A percentile compares a stretch with the other conserved stretches of the same genome.
phyloP scores from a whole-genome alignment of 306 rosid species.

The Crataegus laevigata region DNA sequence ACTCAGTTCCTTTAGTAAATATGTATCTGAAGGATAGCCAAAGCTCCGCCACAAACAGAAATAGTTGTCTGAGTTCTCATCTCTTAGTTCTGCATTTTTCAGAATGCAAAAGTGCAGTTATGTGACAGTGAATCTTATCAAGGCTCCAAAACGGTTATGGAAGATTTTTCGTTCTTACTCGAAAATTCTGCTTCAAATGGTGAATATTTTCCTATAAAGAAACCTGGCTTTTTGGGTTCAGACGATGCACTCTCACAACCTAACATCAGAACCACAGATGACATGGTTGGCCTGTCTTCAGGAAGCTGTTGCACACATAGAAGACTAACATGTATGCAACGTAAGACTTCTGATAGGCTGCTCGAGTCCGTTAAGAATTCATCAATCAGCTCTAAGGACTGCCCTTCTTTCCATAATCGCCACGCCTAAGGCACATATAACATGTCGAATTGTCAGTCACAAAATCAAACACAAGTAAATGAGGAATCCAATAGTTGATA shows the following conservation, averaged over 20 bases:
- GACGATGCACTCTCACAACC: conserved; percentile 31
- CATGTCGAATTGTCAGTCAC: neutral
- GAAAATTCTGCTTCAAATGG: neutral
- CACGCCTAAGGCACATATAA: conserved; percentile 20
- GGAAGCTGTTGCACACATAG: conserved; percentile 44
- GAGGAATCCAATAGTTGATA: neutral
- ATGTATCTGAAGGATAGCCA: too few species aligned
- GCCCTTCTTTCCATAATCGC: conserved; percentile 27
- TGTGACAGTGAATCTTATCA: neutral
- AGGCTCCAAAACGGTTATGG: neutral
- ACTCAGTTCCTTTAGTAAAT: too few species aligned
- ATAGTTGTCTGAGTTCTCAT: too few species aligned
- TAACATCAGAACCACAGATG: conserved; percentile 44
- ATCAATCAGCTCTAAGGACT: conserved; percentile 14
- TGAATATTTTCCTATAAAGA: conserved; percentile 13
- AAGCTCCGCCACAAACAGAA: too few species aligned
- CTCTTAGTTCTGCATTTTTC: too few species aligned
- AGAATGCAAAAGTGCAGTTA: too few species aligned
- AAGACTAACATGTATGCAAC: conserved; percentile 43
- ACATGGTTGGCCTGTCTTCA: conserved; percentile 54
- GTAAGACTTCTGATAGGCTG: conserved; percentile 17
- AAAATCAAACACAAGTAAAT: neutral
- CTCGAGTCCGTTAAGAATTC: conserved; percentile 3
- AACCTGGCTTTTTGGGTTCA: conserved; percentile 42
- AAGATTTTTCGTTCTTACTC: neutral